A percentile compares a stretch with the other conserved stretches of the same genome.
These are phyloP conservation scores for Teratosphaeriaceae sp. DNA, from an alignment of 2,329 filamentous ascomycete species.

Conservation along the genomic window DNA sequence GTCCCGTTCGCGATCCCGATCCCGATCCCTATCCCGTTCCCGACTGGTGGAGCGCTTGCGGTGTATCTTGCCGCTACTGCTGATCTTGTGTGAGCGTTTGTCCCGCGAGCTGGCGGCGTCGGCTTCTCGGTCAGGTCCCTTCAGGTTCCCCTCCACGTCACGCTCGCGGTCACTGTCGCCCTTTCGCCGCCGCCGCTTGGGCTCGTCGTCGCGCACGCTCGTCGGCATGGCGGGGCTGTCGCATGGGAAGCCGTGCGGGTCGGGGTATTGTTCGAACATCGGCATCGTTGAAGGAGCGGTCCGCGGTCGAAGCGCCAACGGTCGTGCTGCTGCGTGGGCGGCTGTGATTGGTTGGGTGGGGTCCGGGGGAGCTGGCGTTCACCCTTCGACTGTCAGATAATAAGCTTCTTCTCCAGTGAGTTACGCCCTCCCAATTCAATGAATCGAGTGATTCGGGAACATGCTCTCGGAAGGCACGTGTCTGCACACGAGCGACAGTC, in stretches of 20 bases:
- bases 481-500: no score
- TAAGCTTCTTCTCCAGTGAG: no score
- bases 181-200: slow-evolving; percentile 24
- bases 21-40: slow-evolving; percentile 18
- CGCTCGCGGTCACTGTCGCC: slow-evolving; percentile 28
- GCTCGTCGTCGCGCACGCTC: slow-evolving; percentile 16
- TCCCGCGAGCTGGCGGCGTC: slow-evolving; percentile 19
- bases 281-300: neutral
- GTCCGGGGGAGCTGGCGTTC: no score
- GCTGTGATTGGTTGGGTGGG: neutral
- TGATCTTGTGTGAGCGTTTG: slow-evolving; percentile 17
- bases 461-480: no score
- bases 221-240: neutral
- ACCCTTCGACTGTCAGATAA: no score
- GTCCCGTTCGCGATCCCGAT: slow-evolving; percentile 20
- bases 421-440: no score
- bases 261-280: neutral
- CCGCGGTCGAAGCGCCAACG: neutral
- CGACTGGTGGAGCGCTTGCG: slow-evolving; percentile 17
- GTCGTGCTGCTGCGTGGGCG: neutral
- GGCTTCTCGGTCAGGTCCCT: slow-evolving; percentile 18
- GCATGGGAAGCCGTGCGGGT: neutral
- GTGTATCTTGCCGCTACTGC: slow-evolving; percentile 20
- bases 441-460: no score
- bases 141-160: slow-evolving; percentile 22